Base-by-base conservation (phyloP, 2,329 filamentous ascomycete species). In the Alternaria atra region DNA sequence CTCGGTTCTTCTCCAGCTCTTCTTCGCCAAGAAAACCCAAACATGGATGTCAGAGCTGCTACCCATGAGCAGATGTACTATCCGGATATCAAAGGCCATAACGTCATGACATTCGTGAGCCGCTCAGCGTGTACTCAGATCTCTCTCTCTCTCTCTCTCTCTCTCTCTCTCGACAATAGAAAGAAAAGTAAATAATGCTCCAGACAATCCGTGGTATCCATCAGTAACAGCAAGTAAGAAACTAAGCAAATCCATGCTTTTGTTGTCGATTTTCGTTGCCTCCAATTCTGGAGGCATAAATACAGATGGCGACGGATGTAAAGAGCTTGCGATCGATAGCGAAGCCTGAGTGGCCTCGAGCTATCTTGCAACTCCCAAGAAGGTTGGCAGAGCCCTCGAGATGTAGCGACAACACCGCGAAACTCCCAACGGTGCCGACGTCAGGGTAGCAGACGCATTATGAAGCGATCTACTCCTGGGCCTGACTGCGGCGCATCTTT, bases 401-500 rank as follows among this genome's bases (percentile, higher is more conserved):
- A 37, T 42, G 12, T 52, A 8, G 20, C 12, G 47, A 47, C 42
- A 30, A 17, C 29, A 52, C 55, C 32, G 42, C 25, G 34, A 30
- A 52, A 15, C 50, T 25, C 27, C 37, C 35, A 15, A 51, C 47
- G 13, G 30, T 37, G 58, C 42, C 32, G 32, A 39, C 46, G 25
- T 50, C 10, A 20, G 42, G 37, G 35, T 37, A 35, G 32, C 53
- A 55, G 53, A 56, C 57, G 48, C 60, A 43, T 47, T 34, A 50
- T 29, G 12, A 43, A 27, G 39, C 55, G 29, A 20, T 53, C 61
- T 64, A 87, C 74, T 87, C 85, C 68, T 85, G 84, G 46, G 86
- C 84, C 64, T 89, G 87, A 85, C 93, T 97, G 79, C 95, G 92
- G 74, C 95, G 93, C 89, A 96, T 96, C 88, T 99, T 99, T 85